Conservation (phyloP, 2,329 filamentous ascomycete genomes). For the Pyrenophora tritici-repentis region DNA sequence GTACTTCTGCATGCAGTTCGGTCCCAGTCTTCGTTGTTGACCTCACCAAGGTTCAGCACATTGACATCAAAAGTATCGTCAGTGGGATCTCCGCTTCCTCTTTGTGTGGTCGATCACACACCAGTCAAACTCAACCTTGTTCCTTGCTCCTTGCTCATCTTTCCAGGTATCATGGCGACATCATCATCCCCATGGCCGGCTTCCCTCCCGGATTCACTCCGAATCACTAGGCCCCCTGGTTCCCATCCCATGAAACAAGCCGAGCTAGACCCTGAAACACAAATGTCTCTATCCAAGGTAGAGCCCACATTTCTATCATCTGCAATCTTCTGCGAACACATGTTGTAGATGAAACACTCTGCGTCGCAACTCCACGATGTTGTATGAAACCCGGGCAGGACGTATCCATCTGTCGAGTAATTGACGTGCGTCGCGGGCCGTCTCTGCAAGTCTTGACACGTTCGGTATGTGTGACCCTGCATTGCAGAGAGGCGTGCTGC, state of each 20-base stretch:
- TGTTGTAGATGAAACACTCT: conserved; percentile 11
- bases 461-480: conserved; percentile 12
- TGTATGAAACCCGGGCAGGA: neutral
- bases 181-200: conserved; percentile 1
- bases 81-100: neutral
- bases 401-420: conserved; percentile 20
- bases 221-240: neutral
- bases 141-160: neutral
- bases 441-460: conserved; percentile 12
- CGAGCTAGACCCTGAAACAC: conserved; percentile 7
- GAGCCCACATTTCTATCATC: neutral
- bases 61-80: conserved; percentile 7
- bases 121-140: conserved; percentile 1
- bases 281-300: neutral
- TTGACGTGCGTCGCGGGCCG: conserved; percentile 17
- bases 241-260: neutral
- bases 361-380: neutral
- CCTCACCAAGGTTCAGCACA: neutral
- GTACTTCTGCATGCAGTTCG: neutral
- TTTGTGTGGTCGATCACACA: neutral
- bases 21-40: neutral
- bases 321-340: conserved; percentile 15
- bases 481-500: conserved; percentile 2
- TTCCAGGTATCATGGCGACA: conserved; percentile 1
- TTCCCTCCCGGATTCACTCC: conserved; percentile 3